A percentile compares a stretch with the other conserved stretches of the same genome.
Conservation (phyloP, 1,284 basidiomycete species). For the Papiliotrema fonsecae region DNA sequence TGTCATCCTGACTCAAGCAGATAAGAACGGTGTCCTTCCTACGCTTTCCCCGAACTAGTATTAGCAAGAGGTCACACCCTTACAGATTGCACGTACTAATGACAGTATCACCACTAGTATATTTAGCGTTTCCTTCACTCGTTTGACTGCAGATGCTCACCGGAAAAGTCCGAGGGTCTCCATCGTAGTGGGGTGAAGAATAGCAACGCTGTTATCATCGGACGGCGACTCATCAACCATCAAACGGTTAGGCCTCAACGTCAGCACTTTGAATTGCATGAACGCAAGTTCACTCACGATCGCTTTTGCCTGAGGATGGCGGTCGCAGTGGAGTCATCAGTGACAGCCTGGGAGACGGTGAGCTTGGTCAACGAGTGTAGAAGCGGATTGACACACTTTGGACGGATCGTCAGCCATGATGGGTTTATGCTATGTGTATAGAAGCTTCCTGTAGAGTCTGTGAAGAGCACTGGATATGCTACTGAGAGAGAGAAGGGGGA, state of each 20-base stretch:
- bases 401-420: constrained; percentile 37
- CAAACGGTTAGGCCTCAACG: constrained; percentile 78
- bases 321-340: constrained; percentile 60
- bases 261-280: constrained; percentile 5
- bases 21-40: constrained; percentile 93
- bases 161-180: constrained; percentile 89
- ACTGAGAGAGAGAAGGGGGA: neutral
- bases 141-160: constrained; percentile 50
- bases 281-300: constrained; percentile 62
- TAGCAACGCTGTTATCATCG: constrained; percentile 87
- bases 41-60: constrained; percentile 71
- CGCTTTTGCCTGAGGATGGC: constrained; percentile 93
- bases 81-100: constrained; percentile 27
- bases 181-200: constrained; percentile 94
- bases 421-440: constrained; percentile 1
- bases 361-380: neutral
- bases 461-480: no score
- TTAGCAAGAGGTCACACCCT: constrained; percentile 33
- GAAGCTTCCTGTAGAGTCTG: neutral
- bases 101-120: constrained; percentile 38
- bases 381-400: neutral
- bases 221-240: constrained; percentile 86
- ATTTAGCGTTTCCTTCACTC: constrained; percentile 4
- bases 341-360: constrained; percentile 26
- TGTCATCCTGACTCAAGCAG: constrained; percentile 88